Conservation (phyloP, 2,329 filamentous ascomycete species). For the Hortaea werneckii region DNA sequence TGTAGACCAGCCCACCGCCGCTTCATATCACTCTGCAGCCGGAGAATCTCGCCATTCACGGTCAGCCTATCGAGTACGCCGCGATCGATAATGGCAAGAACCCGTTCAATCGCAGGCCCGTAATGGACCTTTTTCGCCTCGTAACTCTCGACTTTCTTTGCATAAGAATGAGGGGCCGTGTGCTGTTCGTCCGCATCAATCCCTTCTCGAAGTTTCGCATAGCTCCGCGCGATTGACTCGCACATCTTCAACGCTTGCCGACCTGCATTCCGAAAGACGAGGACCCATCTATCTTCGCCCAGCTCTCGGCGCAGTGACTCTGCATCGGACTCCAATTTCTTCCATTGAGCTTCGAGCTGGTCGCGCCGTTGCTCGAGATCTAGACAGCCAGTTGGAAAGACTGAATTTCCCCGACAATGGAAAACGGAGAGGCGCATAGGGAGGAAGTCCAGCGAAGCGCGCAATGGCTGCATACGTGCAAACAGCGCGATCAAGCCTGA, state of each 20-base stretch:
- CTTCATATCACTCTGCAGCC: slow-evolving; percentile 76
- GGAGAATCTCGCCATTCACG: slow-evolving; percentile 88
- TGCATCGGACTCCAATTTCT: slow-evolving; percentile 79
- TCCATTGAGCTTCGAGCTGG: slow-evolving; percentile 74
- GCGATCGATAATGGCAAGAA: slow-evolving; percentile 85
- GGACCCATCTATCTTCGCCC: slow-evolving; percentile 89
- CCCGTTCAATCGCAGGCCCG: slow-evolving; percentile 81
- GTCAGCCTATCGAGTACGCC: slow-evolving; percentile 93
- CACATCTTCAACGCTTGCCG: slow-evolving; percentile 93
- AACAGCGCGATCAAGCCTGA: slow-evolving; percentile 82
- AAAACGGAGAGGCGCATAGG: slow-evolving; percentile 91
- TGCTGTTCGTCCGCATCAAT: slow-evolving; percentile 66
- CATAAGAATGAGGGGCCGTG: slow-evolving; percentile 57
- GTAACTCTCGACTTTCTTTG: slow-evolving; percentile 83
- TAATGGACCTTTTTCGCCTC: slow-evolving; percentile 94
- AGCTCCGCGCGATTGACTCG: slow-evolving; percentile 82
- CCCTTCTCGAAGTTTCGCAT: slow-evolving; percentile 69
- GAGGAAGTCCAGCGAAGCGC: slow-evolving; percentile 87
- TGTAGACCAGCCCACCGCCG: slow-evolving; percentile 71
- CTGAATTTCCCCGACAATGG: slow-evolving; percentile 60
- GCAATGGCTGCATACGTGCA: slow-evolving; percentile 86
- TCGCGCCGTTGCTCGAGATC: slow-evolving; percentile 69
- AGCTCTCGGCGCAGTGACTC: slow-evolving; percentile 82
- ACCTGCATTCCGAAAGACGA: slow-evolving; percentile 88
- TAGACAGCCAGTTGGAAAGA: slow-evolving; percentile 84